Evolutionary conservation across 164 flowering plant species (phyloP).

Genomic region (Protea cynaroides): DNA sequence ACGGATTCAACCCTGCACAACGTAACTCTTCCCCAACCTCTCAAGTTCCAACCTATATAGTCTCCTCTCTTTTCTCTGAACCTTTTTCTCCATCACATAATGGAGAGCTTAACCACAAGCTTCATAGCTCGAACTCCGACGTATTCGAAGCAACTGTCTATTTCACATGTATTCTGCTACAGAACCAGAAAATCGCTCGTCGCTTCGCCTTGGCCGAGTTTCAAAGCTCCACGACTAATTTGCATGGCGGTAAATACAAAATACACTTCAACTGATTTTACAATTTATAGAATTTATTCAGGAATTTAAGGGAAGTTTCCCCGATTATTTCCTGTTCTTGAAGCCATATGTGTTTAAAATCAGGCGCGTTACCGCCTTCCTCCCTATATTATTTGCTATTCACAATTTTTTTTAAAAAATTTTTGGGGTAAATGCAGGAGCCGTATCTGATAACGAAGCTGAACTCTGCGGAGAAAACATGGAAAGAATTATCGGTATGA

Average conservation of each 20-base stretch:
- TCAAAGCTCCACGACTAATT: slow-evolving; percentile 30
- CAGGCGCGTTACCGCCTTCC: neutral
- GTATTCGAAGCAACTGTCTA: slow-evolving; percentile 4
- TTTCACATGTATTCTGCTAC: neutral
- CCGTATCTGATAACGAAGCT: slow-evolving; percentile 81
- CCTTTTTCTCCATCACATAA: neutral
- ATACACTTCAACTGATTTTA: neutral
- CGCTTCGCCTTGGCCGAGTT: slow-evolving; percentile 19
- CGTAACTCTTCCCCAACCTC: too few relatives aligned
- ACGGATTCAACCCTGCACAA: too few relatives aligned
- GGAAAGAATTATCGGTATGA: slow-evolving; percentile 86
- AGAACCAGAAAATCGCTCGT: slow-evolving; percentile 12
- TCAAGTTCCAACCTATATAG: too few relatives aligned
- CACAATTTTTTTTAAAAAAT: neutral
- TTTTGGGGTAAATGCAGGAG: slow-evolving; percentile 45
- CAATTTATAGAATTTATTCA: neutral
- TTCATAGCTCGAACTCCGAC: slow-evolving; percentile 6
- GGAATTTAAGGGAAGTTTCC: neutral
- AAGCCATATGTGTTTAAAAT: neutral
- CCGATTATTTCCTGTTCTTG: too few relatives aligned
- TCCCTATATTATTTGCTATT: too few relatives aligned
- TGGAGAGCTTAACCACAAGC: slow-evolving; percentile 16
- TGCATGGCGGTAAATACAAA: slow-evolving; percentile 65
- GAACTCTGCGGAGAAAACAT: slow-evolving; percentile 91
- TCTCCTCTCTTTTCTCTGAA: too few relatives aligned